A percentile compares a stretch with the other conserved stretches of the same genome.
Conservation (phyloP, 495 filamentous ascomycete genomes). For the Penicillium dipodomyicola region DNA sequence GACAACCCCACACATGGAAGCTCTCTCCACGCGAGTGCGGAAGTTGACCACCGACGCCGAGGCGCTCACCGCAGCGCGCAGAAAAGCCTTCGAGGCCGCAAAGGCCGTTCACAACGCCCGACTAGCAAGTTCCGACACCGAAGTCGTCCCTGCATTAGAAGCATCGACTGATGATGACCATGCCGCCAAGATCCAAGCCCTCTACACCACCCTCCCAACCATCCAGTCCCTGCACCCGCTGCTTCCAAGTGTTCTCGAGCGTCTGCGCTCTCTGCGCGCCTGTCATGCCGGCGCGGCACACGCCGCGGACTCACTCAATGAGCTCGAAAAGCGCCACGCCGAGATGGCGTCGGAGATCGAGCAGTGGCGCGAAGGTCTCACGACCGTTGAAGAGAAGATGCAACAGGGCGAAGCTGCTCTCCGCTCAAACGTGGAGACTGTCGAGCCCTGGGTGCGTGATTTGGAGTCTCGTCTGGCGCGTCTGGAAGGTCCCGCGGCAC, state of each 20-base stretch:
- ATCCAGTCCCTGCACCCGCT: constrained; percentile 85
- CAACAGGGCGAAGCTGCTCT: constrained; percentile 65
- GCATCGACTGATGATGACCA: constrained; percentile 56
- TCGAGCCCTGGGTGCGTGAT: constrained; percentile 86
- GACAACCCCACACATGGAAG: constrained; percentile 59
- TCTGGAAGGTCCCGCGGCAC: constrained; percentile 34
- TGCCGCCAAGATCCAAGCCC: constrained; percentile 81
- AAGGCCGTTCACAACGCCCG: constrained; percentile 62
- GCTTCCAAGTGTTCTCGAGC: constrained; percentile 80
- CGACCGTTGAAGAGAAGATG: constrained; percentile 74
- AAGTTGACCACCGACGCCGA: constrained; percentile 79
- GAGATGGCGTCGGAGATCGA: constrained; percentile 81
- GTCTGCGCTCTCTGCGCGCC: constrained; percentile 75
- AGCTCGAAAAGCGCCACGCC: constrained; percentile 73
- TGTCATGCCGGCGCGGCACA: constrained; percentile 85
- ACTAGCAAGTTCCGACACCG: constrained; percentile 39
- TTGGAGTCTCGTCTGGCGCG: constrained; percentile 72
- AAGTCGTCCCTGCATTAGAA: constrained; percentile 28
- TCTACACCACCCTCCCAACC: constrained; percentile 84
- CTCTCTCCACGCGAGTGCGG: constrained; percentile 67
- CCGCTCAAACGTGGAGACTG: constrained; percentile 70
- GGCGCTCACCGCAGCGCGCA: constrained; percentile 67
- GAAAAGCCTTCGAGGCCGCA: constrained; percentile 65
- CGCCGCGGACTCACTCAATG: constrained; percentile 75
- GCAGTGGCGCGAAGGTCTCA: constrained; percentile 80